These are phyloP conservation scores for Leccinum olivaceoglutinosum DNA, from an alignment of 1,284 basidiomycete genomes.

Conservation along the genomic window DNA sequence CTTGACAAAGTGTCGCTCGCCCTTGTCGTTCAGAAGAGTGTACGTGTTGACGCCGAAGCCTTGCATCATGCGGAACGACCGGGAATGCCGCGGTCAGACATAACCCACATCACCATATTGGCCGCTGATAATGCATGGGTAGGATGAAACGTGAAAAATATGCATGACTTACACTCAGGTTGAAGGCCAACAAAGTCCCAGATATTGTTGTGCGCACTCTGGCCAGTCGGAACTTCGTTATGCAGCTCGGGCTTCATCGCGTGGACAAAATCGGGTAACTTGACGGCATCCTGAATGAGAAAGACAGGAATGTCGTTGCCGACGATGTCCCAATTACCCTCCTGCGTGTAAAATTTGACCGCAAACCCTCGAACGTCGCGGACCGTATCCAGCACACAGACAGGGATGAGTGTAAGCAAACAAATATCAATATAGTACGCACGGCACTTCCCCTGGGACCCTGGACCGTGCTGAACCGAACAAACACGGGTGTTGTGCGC, in stretches of 20 bases:
- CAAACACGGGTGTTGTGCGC: conserved; percentile 67
- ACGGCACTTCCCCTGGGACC: conserved; percentile 72
- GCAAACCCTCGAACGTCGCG: conserved; percentile 86
- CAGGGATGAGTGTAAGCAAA: neutral
- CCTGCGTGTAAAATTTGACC: conserved; percentile 72
- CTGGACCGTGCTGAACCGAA: conserved; percentile 80
- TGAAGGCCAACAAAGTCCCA: conserved; percentile 76
- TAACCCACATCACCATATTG: conserved; percentile 79
- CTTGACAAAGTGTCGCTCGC: conserved; percentile 76
- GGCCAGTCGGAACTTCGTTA: conserved; percentile 63
- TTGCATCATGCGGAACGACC: conserved; percentile 83
- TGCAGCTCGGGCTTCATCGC: conserved; percentile 79
- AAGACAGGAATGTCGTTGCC: conserved; percentile 78
- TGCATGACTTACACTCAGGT: conserved; percentile 45
- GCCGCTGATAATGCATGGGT: conserved; percentile 40
- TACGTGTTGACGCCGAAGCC: conserved; percentile 84
- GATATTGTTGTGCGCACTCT: conserved; percentile 76
- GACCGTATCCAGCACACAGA: conserved; percentile 56
- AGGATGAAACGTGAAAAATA: neutral
- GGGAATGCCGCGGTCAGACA: conserved; percentile 78
- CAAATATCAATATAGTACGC: conserved; percentile 4
- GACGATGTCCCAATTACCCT: conserved; percentile 82
- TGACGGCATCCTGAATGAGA: conserved; percentile 82
- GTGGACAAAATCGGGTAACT: conserved; percentile 81
- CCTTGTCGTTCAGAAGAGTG: conserved; percentile 61